These are phyloP conservation scores for Cryptococcus maquisensis DNA, from an alignment of 1,284 basidiomycete genomes.

Conservation along the genomic window DNA sequence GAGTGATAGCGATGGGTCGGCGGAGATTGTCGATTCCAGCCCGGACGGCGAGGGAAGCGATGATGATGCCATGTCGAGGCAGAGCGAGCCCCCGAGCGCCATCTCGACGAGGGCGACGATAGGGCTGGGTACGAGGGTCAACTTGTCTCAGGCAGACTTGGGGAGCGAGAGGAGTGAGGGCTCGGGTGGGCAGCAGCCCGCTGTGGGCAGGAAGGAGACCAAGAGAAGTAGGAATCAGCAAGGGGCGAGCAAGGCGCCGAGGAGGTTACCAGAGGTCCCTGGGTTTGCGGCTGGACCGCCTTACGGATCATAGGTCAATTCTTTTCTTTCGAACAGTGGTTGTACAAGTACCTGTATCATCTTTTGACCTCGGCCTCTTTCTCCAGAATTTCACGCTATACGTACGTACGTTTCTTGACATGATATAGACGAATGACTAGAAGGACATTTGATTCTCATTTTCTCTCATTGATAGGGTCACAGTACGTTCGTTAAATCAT, in stretches of 20 bases:
- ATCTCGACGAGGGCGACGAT: constrained; percentile 3
- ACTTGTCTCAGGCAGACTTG: background rate
- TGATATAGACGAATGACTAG: background rate
- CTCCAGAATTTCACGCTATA: background rate
- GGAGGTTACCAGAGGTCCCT: constrained; percentile 5
- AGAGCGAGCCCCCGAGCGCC: background rate
- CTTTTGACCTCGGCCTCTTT: background rate
- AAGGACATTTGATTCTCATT: background rate
- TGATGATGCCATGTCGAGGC: background rate
- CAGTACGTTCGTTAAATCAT: too few species aligned
- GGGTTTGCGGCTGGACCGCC: constrained; percentile 6
- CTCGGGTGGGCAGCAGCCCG: background rate
- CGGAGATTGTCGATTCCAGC: background rate
- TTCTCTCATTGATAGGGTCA: too few species aligned
- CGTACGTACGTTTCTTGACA: background rate
- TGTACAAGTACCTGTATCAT: background rate
- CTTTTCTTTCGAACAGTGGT: background rate
- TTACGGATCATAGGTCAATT: background rate
- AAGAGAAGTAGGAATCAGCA: too few species aligned
- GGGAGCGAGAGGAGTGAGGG: background rate
- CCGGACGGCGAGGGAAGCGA: background rate
- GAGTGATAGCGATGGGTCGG: constrained; percentile 1
- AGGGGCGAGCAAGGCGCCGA: background rate
- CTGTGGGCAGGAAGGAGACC: background rate
- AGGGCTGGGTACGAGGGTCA: background rate